A percentile compares a stretch with the other conserved stretches of the same genome.
phyloP scores from a whole-genome alignment of 2,329 filamentous ascomycete species.

The Albophoma yamanashiensis region DNA sequence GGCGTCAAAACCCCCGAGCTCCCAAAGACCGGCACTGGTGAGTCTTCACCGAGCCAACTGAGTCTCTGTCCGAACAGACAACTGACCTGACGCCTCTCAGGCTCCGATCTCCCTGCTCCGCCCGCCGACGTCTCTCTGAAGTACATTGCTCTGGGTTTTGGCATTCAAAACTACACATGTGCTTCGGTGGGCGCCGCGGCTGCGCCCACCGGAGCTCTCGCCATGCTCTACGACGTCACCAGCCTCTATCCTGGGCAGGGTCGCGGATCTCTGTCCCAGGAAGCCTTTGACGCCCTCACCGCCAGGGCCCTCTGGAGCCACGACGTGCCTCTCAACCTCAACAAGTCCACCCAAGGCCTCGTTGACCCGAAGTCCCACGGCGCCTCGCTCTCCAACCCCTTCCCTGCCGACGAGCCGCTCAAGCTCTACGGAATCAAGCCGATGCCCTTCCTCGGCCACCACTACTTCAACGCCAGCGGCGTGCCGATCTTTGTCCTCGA shows the following conservation, averaged over 20 bases:
- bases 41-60: slow-evolving; percentile 7
- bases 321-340: slow-evolving; percentile 37
- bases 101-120: slow-evolving; percentile 32
- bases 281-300: slow-evolving; percentile 29
- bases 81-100: slow-evolving; percentile 15
- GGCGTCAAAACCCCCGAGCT: slow-evolving; percentile 14
- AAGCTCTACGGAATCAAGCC: slow-evolving; percentile 24
- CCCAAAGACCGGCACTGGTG: slow-evolving; percentile 27
- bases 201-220: slow-evolving; percentile 41
- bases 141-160: slow-evolving; percentile 50
- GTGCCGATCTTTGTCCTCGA: slow-evolving; percentile 51
- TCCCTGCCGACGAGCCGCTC: slow-evolving; percentile 26
- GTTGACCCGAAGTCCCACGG: slow-evolving; percentile 21
- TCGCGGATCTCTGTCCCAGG: slow-evolving; percentile 22
- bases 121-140: slow-evolving; percentile 30
- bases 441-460: slow-evolving; percentile 45
- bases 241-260: slow-evolving; percentile 36
- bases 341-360: slow-evolving; percentile 14
- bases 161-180: slow-evolving; percentile 62
- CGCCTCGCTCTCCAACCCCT: slow-evolving; percentile 34
- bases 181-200: slow-evolving; percentile 20
- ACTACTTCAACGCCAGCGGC: slow-evolving; percentile 50
- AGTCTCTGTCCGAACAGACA: neutral
- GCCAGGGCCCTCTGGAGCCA: slow-evolving; percentile 27
- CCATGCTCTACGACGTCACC: slow-evolving; percentile 48